These are phyloP conservation scores for Fusarium acutatum DNA, from an alignment of 2,329 filamentous ascomycete genomes.

Conservation along the genomic window DNA sequence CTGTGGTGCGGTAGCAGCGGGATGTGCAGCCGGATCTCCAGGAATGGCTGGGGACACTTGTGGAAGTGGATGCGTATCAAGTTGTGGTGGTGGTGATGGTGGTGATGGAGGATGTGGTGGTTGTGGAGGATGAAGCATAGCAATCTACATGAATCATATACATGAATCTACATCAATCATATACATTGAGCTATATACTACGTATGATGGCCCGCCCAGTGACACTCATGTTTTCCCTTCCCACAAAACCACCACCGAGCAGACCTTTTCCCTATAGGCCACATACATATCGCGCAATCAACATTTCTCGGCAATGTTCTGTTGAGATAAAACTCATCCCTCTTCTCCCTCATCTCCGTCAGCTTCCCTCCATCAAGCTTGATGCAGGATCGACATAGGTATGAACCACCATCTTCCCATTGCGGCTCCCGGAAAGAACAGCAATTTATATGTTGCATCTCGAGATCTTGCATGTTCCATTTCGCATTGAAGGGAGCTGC, in stretches of 20 bases:
- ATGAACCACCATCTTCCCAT: neutral
- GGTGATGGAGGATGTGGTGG: conserved; percentile 31
- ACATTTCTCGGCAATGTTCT: neutral
- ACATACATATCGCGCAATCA: conserved; percentile 10
- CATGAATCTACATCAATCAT: neutral
- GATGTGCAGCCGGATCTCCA: conserved; percentile 25
- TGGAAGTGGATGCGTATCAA: conserved; percentile 35
- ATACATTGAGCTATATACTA: neutral
- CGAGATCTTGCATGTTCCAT: conserved; percentile 16
- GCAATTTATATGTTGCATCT: conserved; percentile 9
- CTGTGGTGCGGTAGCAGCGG: conserved; percentile 26
- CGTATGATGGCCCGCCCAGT: conserved; percentile 17
- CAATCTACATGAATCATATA: neutral
- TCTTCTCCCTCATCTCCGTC: neutral
- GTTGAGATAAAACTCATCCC: neutral
- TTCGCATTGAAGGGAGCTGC: conserved; percentile 9
- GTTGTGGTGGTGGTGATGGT: conserved; percentile 4
- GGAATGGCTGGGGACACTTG: conserved; percentile 30
- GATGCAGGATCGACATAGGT: neutral
- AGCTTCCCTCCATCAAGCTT: neutral
- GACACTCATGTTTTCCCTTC: conserved; percentile 15
- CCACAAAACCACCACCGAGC: conserved; percentile 20
- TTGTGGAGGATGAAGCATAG: conserved; percentile 6
- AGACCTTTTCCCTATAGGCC: neutral
- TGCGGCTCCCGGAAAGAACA: neutral